A percentile compares a stretch with the other conserved stretches of the same genome.
Conservation (phyloP, 2,329 filamentous ascomycete species). For the Elsinoe ampelina region DNA sequence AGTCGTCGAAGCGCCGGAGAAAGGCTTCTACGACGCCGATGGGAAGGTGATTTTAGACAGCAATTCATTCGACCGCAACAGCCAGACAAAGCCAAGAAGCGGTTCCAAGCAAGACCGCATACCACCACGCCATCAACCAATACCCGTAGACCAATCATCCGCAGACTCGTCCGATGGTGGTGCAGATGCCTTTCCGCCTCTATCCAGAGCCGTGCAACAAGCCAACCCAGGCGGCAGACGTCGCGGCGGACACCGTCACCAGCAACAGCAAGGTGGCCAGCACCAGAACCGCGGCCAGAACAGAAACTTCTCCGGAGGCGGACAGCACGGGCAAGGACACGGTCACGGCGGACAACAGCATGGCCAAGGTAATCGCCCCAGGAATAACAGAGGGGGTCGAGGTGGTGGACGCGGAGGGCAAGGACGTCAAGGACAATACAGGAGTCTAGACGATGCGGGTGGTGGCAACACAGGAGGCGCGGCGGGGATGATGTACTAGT, state of each 20-base stretch:
- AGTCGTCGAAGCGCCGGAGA: constrained; percentile 58
- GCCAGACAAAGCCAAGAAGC: constrained; percentile 54
- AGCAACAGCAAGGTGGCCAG: constrained; percentile 21
- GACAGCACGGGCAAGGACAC: constrained; percentile 27
- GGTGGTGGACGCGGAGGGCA: constrained; percentile 20
- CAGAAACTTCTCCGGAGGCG: constrained; percentile 32
- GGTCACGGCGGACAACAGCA: constrained; percentile 32
- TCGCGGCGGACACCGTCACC: constrained; percentile 20
- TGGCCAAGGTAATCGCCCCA: constrained; percentile 31
- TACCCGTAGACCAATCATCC: constrained; percentile 1
- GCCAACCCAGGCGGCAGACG: constrained; percentile 24
- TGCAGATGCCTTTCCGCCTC: constrained; percentile 13
- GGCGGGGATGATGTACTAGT: constrained; percentile 29
- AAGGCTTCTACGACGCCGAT: constrained; percentile 53
- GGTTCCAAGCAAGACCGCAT: constrained; percentile 30
- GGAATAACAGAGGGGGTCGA: constrained; percentile 38
- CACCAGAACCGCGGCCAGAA: constrained; percentile 20
- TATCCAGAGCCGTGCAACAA: constrained; percentile 16
- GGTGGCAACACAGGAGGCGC: constrained; percentile 20
- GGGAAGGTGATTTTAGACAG: constrained; percentile 35
- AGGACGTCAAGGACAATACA: constrained; percentile 28
- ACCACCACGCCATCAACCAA: constrained; percentile 15
- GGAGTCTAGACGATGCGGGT: constrained; percentile 36
- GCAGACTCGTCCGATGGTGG: constrained; percentile 1
- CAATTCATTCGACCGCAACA: not conserved